phyloP scores from a whole-genome alignment of 148 eudicot genomes.

The Camellia sinensis region DNA sequence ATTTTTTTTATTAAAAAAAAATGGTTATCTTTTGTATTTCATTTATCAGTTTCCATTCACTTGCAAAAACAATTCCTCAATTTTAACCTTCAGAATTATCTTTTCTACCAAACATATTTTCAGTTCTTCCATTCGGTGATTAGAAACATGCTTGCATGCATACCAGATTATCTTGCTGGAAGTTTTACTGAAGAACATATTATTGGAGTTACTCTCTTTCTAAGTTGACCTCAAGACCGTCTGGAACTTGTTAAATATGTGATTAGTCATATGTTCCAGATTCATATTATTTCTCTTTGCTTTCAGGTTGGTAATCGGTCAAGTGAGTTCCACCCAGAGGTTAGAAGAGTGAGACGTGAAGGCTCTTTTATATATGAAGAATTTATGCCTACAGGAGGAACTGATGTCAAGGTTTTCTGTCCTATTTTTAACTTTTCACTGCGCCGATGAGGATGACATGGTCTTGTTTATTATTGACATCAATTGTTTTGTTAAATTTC shows the following conservation, averaged over 20 bases:
- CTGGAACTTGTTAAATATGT: neutral
- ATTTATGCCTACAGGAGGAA: constrained; percentile 99
- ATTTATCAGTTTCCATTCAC: neutral
- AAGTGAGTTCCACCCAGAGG: constrained; percentile 97
- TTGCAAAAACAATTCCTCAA: neutral
- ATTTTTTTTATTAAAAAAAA: too few relatives aligned
- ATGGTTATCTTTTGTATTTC: neutral
- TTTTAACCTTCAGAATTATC: neutral
- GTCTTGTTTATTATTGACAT: neutral
- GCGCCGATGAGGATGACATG: neutral
- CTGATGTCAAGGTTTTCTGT: constrained; percentile 85
- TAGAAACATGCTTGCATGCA: neutral
- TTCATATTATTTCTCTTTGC: neutral
- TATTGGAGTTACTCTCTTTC: neutral
- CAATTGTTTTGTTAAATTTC: neutral
- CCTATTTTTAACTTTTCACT: neutral
- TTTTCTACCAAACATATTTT: neutral
- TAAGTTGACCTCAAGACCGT: neutral
- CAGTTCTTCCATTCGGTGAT: neutral
- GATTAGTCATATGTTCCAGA: neutral
- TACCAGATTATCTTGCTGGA: neutral
- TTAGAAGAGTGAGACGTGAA: constrained; percentile 98
- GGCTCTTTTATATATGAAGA: constrained; percentile 97
- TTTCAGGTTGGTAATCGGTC: constrained; percentile 95
- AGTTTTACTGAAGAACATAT: neutral